phyloP scores from a whole-genome alignment of 2,329 filamentous ascomycete genomes.

The Colletotrichum coccodes region DNA sequence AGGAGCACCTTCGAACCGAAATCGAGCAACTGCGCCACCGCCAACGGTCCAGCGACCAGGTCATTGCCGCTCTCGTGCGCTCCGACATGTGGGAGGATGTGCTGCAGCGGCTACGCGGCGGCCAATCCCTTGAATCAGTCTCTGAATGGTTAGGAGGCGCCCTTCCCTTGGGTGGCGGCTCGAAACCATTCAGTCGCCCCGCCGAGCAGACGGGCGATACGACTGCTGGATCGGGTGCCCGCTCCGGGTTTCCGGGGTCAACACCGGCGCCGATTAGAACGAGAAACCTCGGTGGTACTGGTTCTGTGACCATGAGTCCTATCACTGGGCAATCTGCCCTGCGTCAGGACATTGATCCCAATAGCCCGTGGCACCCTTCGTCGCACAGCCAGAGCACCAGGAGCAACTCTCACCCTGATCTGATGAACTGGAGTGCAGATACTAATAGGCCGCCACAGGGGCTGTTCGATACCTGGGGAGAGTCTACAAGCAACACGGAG shows the following conservation, averaged over 20 bases:
- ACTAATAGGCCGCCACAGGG: slow-evolving; percentile 51
- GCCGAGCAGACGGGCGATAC: slow-evolving; percentile 37
- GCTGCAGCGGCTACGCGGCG: slow-evolving; percentile 60
- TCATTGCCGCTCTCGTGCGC: slow-evolving; percentile 64
- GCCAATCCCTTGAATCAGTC: slow-evolving; percentile 65
- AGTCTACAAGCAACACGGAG: slow-evolving; percentile 49
- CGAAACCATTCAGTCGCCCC: slow-evolving; percentile 41
- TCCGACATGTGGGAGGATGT: slow-evolving; percentile 65
- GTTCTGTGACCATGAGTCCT: slow-evolving; percentile 40
- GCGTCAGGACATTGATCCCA: slow-evolving; percentile 52
- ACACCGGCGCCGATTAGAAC: slow-evolving; percentile 38
- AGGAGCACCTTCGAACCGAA: slow-evolving; percentile 68
- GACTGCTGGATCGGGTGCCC: slow-evolving; percentile 37
- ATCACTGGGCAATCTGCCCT: slow-evolving; percentile 42
- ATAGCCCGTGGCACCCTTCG: slow-evolving; percentile 61
- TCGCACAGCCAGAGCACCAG: slow-evolving; percentile 56
- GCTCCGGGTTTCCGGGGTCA: slow-evolving; percentile 30
- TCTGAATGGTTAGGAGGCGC: slow-evolving; percentile 61
- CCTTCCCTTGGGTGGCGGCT: slow-evolving; percentile 42
- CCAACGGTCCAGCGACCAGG: slow-evolving; percentile 64
- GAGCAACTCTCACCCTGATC: slow-evolving; percentile 58
- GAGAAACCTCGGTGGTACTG: slow-evolving; percentile 15
- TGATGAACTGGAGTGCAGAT: slow-evolving; percentile 57
- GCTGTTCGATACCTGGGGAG: slow-evolving; percentile 61
- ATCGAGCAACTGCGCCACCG: slow-evolving; percentile 66